Conservation (phyloP, 208 protist species). For the Trypanosoma rangeli region DNA sequence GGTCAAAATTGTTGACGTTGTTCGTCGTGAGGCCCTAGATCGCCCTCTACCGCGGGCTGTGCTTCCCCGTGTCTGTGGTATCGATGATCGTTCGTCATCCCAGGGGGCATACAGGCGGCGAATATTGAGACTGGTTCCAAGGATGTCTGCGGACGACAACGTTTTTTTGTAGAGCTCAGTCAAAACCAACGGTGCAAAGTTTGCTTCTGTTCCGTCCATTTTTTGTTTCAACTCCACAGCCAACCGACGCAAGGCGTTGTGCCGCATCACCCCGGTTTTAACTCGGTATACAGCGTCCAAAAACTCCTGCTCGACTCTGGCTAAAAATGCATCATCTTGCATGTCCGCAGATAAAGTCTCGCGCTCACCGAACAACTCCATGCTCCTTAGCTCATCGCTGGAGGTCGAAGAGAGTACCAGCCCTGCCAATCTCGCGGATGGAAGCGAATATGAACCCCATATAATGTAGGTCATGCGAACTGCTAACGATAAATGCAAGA, state of each 20-base stretch:
- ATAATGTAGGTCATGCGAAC: conserved; percentile 77
- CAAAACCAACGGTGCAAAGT: not conserved
- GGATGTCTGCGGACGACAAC: not conserved
- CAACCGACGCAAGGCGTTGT: conserved; percentile 3
- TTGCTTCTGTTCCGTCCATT: not conserved
- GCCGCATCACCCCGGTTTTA: not conserved
- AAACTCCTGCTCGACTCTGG: conserved; percentile 8
- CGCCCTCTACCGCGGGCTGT: no score
- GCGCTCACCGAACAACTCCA: not conserved
- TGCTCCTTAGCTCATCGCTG: not conserved
- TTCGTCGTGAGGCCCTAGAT: not conserved
- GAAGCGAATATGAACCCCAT: conserved; percentile 49
- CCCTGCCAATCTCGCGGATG: conserved; percentile 18
- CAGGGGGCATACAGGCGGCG: not conserved
- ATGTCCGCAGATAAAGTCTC: not conserved
- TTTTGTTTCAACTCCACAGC: not conserved
- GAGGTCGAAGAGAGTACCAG: not conserved
- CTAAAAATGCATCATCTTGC: not conserved
- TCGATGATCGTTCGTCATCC: not conserved
- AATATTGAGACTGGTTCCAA: not conserved
- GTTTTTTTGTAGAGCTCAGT: not conserved
- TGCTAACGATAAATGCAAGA: conserved; percentile 67
- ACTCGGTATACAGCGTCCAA: conserved; percentile 9
- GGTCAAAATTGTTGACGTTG: not conserved
- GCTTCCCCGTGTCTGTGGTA: not conserved